Evolutionary conservation across 2,329 filamentous ascomycete genomes (phyloP), one percentile per base, ranked within the genome.

Genomic region (Curvularia verruculosa): DNA sequence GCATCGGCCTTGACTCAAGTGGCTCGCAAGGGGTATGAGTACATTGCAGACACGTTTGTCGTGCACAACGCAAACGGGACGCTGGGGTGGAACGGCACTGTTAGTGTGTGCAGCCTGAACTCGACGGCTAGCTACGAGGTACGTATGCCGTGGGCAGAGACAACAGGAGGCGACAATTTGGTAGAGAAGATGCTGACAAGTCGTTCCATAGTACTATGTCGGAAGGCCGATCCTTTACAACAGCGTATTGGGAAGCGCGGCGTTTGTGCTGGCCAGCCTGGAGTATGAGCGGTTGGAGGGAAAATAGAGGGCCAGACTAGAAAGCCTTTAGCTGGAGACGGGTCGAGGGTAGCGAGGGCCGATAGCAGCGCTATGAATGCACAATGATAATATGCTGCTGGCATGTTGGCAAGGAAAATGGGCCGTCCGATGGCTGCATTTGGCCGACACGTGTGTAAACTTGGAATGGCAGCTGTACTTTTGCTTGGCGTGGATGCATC

Each of bases 21-120:
- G 8, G 79, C 77, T 2, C 55, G 66, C n/a, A 75, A 72, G 52
- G 79, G 73, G 0, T 82, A 81, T 56, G 59, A 66, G 9, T 65
- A 69, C 51, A 21, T 69, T 15, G 58, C 50, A 21, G 52, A 64
- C 10, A 59, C 39, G 2, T 71, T 70, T 58, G 65, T 69, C 3
- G 62, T 66, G 7, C 31, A 61, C 9, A 54, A 58, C 10, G 60
- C 45, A 0, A 64, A 67, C 19, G 65, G 66, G 18, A 68, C 66
- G 28, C 40, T 76, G 56, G 70, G 69, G 3, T 72, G 70, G 56
- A 69, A 70, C 49, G 67, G 69, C 13, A 77, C 75, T 18, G 69
- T 71, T 3, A 45, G 58, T 4, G 68, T 72, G 46, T 71, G 68
- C 48, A 71, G 67, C 36, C 18, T 70, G 52, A 67, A 68, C 52